A percentile compares a stretch with the other conserved stretches of the same genome.
Conservation (phyloP, 225 moss, liverwort and hornwort genomes). For the Sphagnum tenellum region DNA sequence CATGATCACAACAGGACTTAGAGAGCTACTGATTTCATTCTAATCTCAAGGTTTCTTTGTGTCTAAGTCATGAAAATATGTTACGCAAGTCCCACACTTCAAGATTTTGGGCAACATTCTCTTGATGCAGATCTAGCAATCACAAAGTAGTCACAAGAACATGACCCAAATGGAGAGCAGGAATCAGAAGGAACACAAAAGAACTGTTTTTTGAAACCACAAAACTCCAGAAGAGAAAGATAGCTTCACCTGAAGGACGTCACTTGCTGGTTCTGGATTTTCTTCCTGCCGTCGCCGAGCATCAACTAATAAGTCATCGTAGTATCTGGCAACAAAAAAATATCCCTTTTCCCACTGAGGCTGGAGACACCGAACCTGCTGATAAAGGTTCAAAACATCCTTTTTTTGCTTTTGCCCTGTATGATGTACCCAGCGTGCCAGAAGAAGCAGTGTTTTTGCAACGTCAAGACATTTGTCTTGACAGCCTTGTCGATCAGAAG, state of each 20-base stretch:
- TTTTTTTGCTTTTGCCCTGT: constrained; percentile 96
- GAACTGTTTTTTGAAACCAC: too few species aligned
- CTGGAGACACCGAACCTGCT: constrained; percentile 81
- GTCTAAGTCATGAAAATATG: too few species aligned
- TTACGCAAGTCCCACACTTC: too few species aligned
- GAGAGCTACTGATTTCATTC: neutral
- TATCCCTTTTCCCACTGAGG: constrained; percentile 98
- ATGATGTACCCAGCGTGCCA: constrained; percentile 97
- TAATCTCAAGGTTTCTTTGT: neutral
- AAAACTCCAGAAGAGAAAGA: neutral
- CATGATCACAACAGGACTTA: constrained; percentile 1
- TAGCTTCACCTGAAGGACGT: constrained; percentile 9
- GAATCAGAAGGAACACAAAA: too few species aligned
- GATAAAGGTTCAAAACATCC: constrained; percentile 77
- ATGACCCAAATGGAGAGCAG: too few species aligned
- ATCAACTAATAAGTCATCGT: constrained; percentile 92
- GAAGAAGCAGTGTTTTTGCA: constrained; percentile 77
- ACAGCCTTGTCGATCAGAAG: constrained; percentile 40
- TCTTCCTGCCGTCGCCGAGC: constrained; percentile 95
- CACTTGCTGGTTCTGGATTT: constrained; percentile 47
- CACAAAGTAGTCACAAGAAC: too few species aligned
- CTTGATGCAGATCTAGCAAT: too few species aligned
- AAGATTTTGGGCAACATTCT: too few species aligned
- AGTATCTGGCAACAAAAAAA: constrained; percentile 98
- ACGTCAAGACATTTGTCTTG: constrained; percentile 81